Evolutionary conservation across 306 rosid genomes (phyloP), one percentile per base, ranked within the genome.

Genomic region (Fagus sylvatica): DNA sequence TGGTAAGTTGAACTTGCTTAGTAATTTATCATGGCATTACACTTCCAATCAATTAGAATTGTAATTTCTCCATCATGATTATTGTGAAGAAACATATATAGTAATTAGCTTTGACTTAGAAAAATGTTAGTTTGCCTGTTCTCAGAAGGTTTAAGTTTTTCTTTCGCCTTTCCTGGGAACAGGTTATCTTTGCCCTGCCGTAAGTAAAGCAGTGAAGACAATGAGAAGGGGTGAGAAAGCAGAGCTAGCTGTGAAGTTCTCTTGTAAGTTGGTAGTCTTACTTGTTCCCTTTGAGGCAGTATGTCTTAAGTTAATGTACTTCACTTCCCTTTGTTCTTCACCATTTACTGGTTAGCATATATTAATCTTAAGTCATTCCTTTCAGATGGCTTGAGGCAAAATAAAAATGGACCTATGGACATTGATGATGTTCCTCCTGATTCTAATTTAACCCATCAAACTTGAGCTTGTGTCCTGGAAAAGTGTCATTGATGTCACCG

Each of bases 151-250:
- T 71, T 33, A 67, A 6, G 36, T 53, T 19, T 79, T 28, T 3
- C 59, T 11, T 69, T 6, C 54, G 6, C 54, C 5, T 37, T 36
- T 80, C 68, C 57, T 22, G 75, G 67, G 74, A 76, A 57, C 90
- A 89, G 96, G 85, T 10, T 69, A 79, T 75, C 76, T 80, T 16
- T 87, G 88, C 65, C 93, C 93, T 76, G 90, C 96, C 10, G 74
- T 91, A 65, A 80, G 88, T 46, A 82, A 79, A 80, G 89, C 96
- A 72, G 86, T 81, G 22, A 89, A 85, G 84, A 89, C 93, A 32
- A 91, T 91, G 96, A 82, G 91, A 81, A 89, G 82, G 78, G 88
- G 91, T 0, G 96, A 91, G 82, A 83, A 84, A 56, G 96, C 89
- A 15, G 89, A 89, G 77, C 84, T 91, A 71, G 54, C 71, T 43